Base-by-base conservation (phyloP, 2,329 filamentous ascomycete genomes). In the Fusarium palustre region DNA sequence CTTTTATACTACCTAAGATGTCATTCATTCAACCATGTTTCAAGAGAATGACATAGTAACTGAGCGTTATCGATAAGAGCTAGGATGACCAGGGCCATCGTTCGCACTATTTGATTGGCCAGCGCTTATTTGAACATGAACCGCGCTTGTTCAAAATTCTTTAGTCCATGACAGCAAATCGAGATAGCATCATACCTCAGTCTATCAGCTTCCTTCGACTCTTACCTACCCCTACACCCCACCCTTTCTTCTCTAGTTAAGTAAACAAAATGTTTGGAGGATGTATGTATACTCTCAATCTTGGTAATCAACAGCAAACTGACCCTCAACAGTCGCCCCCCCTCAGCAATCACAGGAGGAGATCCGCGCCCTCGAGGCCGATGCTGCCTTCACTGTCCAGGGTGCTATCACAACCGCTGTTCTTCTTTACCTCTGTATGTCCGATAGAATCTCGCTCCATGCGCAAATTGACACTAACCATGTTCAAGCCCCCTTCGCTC, bases 381-480 rank as follows among this genome's bases (percentile, higher is more conserved):
- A 91, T 78, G 91, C 92, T 52, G 83, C 82, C 75, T 84, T 85
- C 72, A 91, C 90, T 52, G 83, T 95, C 71, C 89, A 91, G 82
- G 86, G 85, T 74, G 91, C 91, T 66, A 77, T 90, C 57, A 85
- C 87, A 39, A 88, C 88, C 18, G 90, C 89, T 68, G 83, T 90
- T 39, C 79, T 92, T 50, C 85, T 96, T 49, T 95, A 95, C 78
- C 82, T 96, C 64, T 93, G 92, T 96, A 88, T 59, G 91, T 78
- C 11, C 4, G 15, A 9, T 2, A 3, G 3, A 4, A 6, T 6
- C 9, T 38, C 9, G 7, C 25, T 11, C 7, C 10, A 12, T 28
- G 3, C 12, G 1, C 5, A 36, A 12, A 4, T 8, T 11, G 7
- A 33, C 24, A 33, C 68, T 74, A 58, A 75, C 41, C 34, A 20